Conservation (phyloP, 176 grass and related monocot species). For the Secale cereale region DNA sequence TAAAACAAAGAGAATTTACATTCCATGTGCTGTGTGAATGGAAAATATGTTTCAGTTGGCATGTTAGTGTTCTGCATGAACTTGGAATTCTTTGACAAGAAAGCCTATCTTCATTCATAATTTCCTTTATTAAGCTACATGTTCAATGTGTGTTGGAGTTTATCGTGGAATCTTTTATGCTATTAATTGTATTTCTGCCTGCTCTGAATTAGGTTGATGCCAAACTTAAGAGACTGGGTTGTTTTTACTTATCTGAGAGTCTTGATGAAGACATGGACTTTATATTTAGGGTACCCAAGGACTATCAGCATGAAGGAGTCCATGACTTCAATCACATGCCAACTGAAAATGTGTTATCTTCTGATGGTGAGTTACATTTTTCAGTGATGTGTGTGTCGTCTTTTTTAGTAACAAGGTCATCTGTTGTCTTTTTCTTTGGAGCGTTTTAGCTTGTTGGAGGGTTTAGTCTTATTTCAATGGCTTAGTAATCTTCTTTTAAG, state of each 20-base stretch:
- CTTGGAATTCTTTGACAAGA: not conserved
- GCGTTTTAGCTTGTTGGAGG: conserved; percentile 6
- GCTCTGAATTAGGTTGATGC: conserved; percentile 66
- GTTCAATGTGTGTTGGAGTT: conserved; percentile 6
- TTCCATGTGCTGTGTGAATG: not conserved
- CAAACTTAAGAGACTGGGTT: conserved; percentile 71
- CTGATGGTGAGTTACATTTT: conserved; percentile 53
- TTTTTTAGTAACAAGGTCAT: not conserved
- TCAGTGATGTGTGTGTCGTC: not conserved
- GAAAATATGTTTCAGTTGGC: conserved; percentile 18
- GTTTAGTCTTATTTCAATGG: conserved; percentile 10
- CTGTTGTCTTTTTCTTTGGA: not conserved
- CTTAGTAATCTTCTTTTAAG: conserved; percentile 7
- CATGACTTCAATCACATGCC: conserved; percentile 46
- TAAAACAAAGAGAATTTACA: not conserved
- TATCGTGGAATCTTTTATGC: not conserved
- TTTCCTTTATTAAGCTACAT: conserved; percentile 12
- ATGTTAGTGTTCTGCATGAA: conserved; percentile 13
- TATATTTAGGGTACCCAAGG: conserved; percentile 73
- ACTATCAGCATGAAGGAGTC: conserved; percentile 46
- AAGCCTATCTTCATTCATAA: not conserved
- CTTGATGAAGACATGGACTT: conserved; percentile 86
- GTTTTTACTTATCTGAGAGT: conserved; percentile 95
- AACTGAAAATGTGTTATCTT: conserved; percentile 45
- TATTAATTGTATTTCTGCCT: conserved; percentile 24